These are phyloP conservation scores for Alternaria infectoria DNA, from an alignment of 2,329 filamentous ascomycete genomes.

Conservation along the genomic window DNA sequence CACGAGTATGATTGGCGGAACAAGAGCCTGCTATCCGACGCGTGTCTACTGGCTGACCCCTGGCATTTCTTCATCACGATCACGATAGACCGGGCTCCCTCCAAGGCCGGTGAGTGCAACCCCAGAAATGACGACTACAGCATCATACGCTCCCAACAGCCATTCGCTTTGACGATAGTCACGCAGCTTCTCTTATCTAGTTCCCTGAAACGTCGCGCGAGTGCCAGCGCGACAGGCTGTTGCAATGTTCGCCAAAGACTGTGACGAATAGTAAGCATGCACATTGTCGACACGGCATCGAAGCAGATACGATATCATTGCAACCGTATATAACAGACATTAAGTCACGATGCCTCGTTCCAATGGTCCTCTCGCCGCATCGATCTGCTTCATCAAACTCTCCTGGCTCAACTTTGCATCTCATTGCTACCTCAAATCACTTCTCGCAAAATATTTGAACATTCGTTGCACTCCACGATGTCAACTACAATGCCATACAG, in stretches of 20 bases:
- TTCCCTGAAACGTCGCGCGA: background rate
- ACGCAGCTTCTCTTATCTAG: background rate
- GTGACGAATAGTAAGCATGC: background rate
- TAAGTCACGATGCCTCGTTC: background rate
- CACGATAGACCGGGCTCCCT: background rate
- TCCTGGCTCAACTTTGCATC: background rate
- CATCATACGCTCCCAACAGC: background rate
- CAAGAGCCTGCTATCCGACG: background rate
- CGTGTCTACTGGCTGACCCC: background rate
- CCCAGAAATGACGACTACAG: background rate
- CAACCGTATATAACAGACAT: background rate
- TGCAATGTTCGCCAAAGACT: background rate
- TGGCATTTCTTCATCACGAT: background rate
- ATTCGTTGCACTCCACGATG: background rate
- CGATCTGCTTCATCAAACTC: background rate
- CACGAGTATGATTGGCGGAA: background rate
- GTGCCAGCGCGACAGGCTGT: background rate
- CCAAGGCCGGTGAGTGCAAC: background rate
- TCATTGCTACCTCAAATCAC: background rate
- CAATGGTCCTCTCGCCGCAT: background rate
- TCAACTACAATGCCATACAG: background rate
- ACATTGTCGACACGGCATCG: background rate
- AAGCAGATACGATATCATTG: background rate
- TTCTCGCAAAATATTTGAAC: background rate
- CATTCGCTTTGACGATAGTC: background rate